phyloP scores from a whole-genome alignment of 768 basidiomycete species.

The Kwoniella sp. region DNA sequence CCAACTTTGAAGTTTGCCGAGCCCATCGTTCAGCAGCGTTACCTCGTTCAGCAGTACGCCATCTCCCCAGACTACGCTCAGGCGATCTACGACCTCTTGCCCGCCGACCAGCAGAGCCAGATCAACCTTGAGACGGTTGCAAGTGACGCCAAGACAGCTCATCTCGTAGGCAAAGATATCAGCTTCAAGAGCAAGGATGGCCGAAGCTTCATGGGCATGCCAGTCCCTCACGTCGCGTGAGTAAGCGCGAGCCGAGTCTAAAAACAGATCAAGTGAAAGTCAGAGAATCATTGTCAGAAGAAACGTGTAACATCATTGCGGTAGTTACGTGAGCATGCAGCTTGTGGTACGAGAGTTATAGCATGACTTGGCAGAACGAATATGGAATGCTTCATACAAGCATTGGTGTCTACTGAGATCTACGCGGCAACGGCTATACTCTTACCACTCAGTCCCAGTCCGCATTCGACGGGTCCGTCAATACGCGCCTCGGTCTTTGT shows the following conservation, averaged over 20 bases:
- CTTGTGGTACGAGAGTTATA: no score
- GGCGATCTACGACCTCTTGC: slow-evolving; percentile 45
- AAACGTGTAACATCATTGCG: no score
- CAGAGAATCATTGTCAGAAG: no score
- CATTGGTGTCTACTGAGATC: background rate
- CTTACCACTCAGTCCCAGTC: background rate
- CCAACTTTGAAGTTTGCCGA: slow-evolving; percentile 47
- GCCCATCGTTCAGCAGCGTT: slow-evolving; percentile 50
- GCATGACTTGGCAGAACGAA: no score
- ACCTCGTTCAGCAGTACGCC: slow-evolving; percentile 50
- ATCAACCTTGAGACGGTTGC: slow-evolving; percentile 45
- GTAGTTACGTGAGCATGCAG: no score
- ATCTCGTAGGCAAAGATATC: slow-evolving; percentile 47
- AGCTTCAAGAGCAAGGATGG: slow-evolving; percentile 40
- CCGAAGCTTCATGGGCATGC: slow-evolving; percentile 52
- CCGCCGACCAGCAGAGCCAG: slow-evolving; percentile 30
- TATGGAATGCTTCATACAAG: no score
- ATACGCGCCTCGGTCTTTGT: background rate
- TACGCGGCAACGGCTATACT: background rate
- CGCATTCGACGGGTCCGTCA: background rate
- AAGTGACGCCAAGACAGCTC: slow-evolving; percentile 42
- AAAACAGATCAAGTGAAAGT: no score
- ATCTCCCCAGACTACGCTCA: slow-evolving; percentile 49
- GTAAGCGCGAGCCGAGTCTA: background rate
- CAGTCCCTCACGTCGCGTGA: slow-evolving; percentile 19